Conservation (phyloP, 2,329 filamentous ascomycete genomes). For the Nothomitra cinnamomea region DNA sequence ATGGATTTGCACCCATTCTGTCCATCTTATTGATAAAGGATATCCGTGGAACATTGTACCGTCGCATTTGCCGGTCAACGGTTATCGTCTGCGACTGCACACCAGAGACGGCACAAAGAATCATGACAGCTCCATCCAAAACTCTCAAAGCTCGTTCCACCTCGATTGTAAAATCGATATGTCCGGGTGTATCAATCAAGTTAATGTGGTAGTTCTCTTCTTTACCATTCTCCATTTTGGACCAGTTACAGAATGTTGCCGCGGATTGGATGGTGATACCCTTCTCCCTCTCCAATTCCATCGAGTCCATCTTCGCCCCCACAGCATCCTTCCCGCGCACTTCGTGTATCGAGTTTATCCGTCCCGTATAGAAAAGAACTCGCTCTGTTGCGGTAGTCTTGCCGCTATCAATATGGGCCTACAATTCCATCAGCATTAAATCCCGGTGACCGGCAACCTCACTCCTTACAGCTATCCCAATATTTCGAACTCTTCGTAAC, state of each 20-base stretch:
- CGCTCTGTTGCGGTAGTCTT: conserved; percentile 96
- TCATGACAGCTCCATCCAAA: conserved; percentile 94
- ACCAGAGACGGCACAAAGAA: conserved; percentile 90
- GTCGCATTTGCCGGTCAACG: conserved; percentile 94
- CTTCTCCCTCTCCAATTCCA: conserved; percentile 96
- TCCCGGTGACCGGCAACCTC: conserved; percentile 4
- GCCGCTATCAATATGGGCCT: conserved; percentile 96
- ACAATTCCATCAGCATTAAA: not conserved
- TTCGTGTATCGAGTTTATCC: conserved; percentile 94
- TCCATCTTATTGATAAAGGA: conserved; percentile 99
- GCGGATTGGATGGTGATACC: conserved; percentile 98
- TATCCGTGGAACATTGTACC: conserved; percentile 89
- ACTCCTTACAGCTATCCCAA: conserved; percentile 73
- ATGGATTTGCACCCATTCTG: conserved; percentile 93
- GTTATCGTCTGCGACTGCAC: conserved; percentile 98
- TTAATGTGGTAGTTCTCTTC: conserved; percentile 95
- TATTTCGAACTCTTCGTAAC: conserved; percentile 74
- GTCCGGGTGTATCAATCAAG: conserved; percentile 93
- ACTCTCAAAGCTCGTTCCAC: conserved; percentile 91
- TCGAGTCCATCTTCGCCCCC: conserved; percentile 98
- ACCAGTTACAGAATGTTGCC: conserved; percentile 94
- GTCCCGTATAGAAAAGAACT: conserved; percentile 93
- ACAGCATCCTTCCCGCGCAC: conserved; percentile 88
- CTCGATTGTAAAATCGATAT: conserved; percentile 98
- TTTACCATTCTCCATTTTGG: conserved; percentile 66